Evolutionary conservation across 2,329 filamentous ascomycete species (phyloP).

Genomic region (Hawksworthiomyces lignivorus): DNA sequence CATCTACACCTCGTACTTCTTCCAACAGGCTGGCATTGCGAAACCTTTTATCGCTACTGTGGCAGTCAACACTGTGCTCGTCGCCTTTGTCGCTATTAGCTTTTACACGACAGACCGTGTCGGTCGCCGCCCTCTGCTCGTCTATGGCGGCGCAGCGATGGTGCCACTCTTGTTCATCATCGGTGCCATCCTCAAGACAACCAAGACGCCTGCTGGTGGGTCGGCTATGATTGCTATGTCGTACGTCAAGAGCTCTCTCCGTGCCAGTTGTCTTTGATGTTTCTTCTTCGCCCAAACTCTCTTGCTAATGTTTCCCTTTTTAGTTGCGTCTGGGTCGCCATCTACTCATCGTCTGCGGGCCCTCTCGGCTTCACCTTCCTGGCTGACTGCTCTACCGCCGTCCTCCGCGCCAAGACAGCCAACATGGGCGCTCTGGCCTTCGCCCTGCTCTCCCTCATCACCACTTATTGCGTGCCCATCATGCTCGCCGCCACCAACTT

Average conservation of each 20-base stretch:
- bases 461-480: conserved; percentile 7
- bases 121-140: conserved; percentile 8
- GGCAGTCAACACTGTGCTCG: conserved; percentile 7
- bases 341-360: conserved; percentile 6
- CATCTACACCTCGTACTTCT: conserved; percentile 7
- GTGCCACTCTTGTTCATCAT: conserved; percentile 6
- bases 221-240: conserved; percentile 8
- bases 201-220: conserved; percentile 4
- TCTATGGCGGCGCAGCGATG: conserved; percentile 7
- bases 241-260: neutral
- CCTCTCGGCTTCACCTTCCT: conserved; percentile 7
- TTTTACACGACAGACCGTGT: conserved; percentile 8
- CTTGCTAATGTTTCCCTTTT: conserved; percentile 19
- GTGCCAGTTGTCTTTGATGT: no score
- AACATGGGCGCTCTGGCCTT: conserved; percentile 8
- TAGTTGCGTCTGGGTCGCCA: conserved; percentile 7
- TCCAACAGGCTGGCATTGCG: conserved; percentile 6
- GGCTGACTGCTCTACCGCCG: conserved; percentile 8
- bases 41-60: conserved; percentile 8
- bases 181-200: conserved; percentile 6
- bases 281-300: neutral
- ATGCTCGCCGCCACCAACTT: conserved; percentile 5
- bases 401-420: conserved; percentile 8
- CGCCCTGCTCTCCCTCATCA: conserved; percentile 7
- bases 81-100: conserved; percentile 9